Evolutionary conservation across 345 rosid species (phyloP).

Genomic region (Eucalyptus tenuipes): DNA sequence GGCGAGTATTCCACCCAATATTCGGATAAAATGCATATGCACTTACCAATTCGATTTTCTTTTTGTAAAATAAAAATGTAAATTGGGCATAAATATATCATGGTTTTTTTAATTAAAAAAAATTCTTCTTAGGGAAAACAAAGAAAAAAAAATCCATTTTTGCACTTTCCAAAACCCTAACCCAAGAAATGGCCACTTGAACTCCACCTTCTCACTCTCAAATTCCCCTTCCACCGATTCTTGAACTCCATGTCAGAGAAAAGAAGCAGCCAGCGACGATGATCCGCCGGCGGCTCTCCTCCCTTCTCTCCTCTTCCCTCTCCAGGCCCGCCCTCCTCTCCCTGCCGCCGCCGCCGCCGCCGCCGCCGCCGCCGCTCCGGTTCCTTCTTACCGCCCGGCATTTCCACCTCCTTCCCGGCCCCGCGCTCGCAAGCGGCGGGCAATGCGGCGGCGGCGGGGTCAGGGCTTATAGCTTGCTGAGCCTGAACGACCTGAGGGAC

Average conservation of each 20-base stretch:
- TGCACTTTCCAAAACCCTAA: not conserved
- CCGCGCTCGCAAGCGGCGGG: not conserved
- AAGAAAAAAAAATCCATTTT: not conserved
- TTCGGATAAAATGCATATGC: not conserved
- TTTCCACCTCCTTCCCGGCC: not conserved
- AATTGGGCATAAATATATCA: not conserved
- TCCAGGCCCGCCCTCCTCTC: not conserved
- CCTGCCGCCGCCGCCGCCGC: not conserved
- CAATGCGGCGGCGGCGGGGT: slow-evolving; percentile 11
- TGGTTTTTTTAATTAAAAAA: not conserved
- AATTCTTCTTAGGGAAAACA: not conserved
- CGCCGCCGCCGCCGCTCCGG: not conserved
- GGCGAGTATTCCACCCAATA: accelerated
- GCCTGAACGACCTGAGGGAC: slow-evolving; percentile 80
- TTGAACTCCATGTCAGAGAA: not conserved
- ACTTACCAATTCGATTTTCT: no score
- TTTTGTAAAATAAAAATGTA: not conserved
- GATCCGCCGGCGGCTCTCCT: slow-evolving; percentile 34
- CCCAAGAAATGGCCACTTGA: not conserved
- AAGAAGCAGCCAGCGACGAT: not conserved
- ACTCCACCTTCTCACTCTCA: no score
- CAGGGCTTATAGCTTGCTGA: slow-evolving; percentile 57
- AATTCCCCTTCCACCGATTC: not conserved
- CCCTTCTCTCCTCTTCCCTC: slow-evolving; percentile 26
- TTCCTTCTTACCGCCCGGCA: not conserved